phyloP scores from a whole-genome alignment of 768 basidiomycete species.

The Rossbeevera mucosa region DNA sequence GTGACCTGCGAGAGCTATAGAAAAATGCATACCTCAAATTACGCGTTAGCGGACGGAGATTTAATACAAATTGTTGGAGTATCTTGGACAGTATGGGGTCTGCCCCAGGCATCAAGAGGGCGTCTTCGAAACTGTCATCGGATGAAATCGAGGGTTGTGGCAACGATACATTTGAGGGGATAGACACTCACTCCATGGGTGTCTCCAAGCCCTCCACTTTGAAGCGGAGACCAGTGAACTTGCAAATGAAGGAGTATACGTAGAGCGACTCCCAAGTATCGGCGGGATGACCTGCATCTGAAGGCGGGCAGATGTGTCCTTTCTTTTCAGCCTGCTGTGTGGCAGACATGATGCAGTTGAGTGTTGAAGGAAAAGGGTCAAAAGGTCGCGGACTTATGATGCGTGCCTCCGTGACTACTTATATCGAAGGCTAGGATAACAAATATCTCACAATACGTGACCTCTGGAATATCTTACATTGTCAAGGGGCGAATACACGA shows the following conservation, averaged over 20 bases:
- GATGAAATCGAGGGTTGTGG: constrained; percentile 30
- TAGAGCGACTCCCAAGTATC: constrained; percentile 87
- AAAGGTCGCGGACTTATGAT: constrained; percentile 33
- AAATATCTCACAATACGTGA: constrained; percentile 35
- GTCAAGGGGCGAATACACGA: constrained; percentile 21
- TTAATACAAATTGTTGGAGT: constrained; percentile 72
- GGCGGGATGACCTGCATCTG: constrained; percentile 66
- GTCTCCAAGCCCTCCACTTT: constrained; percentile 78
- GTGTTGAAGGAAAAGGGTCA: constrained; percentile 35
- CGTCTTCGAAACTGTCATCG: constrained; percentile 66
- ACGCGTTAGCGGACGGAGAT: constrained; percentile 84
- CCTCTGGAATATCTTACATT: constrained; percentile 25
- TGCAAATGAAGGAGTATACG: constrained; percentile 81
- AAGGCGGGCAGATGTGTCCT: constrained; percentile 49
- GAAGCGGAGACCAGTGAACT: constrained; percentile 68
- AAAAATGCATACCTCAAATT: constrained; percentile 68
- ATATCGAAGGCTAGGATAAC: constrained; percentile 32
- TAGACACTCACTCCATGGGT: constrained; percentile 71
- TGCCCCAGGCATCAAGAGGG: constrained; percentile 66
- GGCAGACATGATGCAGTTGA: constrained; percentile 35
- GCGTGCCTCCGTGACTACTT: constrained; percentile 35
- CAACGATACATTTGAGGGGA: constrained; percentile 22
- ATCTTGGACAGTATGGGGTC: constrained; percentile 70
- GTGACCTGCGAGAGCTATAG: constrained; percentile 21
- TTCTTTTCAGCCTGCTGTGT: constrained; percentile 40